Evolutionary conservation across 2,329 filamentous ascomycete genomes (phyloP).

Genomic region (Pyrenophora teres): DNA sequence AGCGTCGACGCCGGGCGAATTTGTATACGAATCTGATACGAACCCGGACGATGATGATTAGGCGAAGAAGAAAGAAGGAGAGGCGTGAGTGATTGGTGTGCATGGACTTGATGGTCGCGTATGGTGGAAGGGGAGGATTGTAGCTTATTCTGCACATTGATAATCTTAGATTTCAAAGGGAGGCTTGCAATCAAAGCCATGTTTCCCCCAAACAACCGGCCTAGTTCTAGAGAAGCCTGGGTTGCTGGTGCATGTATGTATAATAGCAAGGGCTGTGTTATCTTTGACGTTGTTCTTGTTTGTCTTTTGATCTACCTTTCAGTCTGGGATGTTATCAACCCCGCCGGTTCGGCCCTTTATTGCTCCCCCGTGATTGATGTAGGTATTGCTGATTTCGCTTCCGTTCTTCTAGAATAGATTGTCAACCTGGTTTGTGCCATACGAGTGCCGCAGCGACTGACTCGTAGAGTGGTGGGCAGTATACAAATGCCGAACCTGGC

Average conservation of each 20-base stretch:
- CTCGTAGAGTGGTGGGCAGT: no score
- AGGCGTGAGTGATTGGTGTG: slow-evolving; percentile 9
- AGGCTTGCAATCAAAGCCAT: slow-evolving; percentile 26
- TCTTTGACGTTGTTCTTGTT: slow-evolving; percentile 7
- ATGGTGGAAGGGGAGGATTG: slow-evolving; percentile 1
- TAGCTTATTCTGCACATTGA: slow-evolving; percentile 26
- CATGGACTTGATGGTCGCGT: no score
- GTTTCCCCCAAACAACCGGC: slow-evolving; percentile 25
- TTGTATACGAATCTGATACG: slow-evolving; percentile 77
- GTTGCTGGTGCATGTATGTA: slow-evolving; percentile 32
- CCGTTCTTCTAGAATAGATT: no score
- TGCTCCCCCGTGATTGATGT: no score
- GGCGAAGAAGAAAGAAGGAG: slow-evolving; percentile 4
- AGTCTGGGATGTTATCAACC: no score
- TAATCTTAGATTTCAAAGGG: slow-evolving; percentile 21
- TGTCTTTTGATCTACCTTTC: neutral
- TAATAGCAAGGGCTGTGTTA: slow-evolving; percentile 27
- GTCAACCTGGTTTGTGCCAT: no score
- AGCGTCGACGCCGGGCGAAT: slow-evolving; percentile 70
- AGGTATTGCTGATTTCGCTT: no score
- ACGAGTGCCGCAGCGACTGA: no score
- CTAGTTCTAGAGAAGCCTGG: no score
- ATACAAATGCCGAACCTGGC: no score
- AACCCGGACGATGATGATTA: slow-evolving; percentile 53
- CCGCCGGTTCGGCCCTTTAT: no score